Conservation (phyloP, 768 basidiomycete species). For the Pisolithus sp. region DNA sequence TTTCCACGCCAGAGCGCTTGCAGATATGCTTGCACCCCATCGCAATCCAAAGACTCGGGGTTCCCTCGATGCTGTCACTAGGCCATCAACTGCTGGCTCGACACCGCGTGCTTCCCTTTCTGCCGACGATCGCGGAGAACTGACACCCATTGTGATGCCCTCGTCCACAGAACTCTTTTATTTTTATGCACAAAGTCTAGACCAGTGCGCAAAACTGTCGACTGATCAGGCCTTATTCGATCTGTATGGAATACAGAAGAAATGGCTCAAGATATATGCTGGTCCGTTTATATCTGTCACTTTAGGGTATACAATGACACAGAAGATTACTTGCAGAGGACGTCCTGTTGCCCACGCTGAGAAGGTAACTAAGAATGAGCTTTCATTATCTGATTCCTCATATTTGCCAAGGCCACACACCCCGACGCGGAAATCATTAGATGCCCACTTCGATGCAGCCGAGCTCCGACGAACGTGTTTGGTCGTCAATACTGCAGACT, state of each 20-base stretch:
- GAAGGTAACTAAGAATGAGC: slow-evolving; percentile 43
- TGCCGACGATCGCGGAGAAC: slow-evolving; percentile 37
- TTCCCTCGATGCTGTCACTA: slow-evolving; percentile 55
- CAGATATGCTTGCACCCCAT: slow-evolving; percentile 86
- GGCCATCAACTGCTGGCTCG: slow-evolving; percentile 18
- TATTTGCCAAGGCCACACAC: slow-evolving; percentile 30
- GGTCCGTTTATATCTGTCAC: slow-evolving; percentile 38
- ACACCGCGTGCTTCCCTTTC: slow-evolving; percentile 34
- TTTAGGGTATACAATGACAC: neutral
- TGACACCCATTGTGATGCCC: slow-evolving; percentile 67
- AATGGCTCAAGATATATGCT: slow-evolving; percentile 92
- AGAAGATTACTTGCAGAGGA: slow-evolving; percentile 58
- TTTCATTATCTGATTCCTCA: neutral
- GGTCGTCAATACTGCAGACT: slow-evolving; percentile 96
- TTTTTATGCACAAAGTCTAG: slow-evolving; percentile 91
- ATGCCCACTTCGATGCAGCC: slow-evolving; percentile 67
- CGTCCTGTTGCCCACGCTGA: slow-evolving; percentile 67
- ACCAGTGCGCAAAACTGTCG: slow-evolving; percentile 88
- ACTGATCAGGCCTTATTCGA: slow-evolving; percentile 81
- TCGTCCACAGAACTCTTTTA: slow-evolving; percentile 97
- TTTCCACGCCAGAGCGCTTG: slow-evolving; percentile 53
- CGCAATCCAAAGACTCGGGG: slow-evolving; percentile 56
- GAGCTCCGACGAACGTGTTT: slow-evolving; percentile 80
- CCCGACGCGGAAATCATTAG: slow-evolving; percentile 60
- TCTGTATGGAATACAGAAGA: slow-evolving; percentile 74